Evolutionary conservation across 73 alveolate genomes (phyloP), one percentile per base, ranked within the genome.

Genomic region (Stentor roeselii): DNA sequence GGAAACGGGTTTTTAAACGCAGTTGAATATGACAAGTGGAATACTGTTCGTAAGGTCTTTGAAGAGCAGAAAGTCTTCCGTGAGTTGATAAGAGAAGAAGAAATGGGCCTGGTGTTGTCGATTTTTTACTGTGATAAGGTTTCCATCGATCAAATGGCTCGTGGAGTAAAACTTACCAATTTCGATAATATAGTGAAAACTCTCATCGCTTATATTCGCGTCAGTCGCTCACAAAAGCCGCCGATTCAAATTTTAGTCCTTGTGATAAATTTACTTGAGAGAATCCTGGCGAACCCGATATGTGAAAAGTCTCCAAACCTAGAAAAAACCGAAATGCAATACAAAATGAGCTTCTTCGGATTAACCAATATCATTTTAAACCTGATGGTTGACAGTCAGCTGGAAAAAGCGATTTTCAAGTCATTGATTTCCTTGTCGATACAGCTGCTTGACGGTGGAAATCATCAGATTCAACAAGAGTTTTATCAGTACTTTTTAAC

Each of bases 401-500:
- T 88, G 58, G 92, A 88, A 36, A 35, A 82, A 59, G 86, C 84
- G 78, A 35, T 88, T 60, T 75, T 88, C 6, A 39, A 86, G 34
- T 75, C 86, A 36, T 85, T 88, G 38, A 50, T 88, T 38, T 30
- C 60, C 76, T 88, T 88, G 60, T 35, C 78, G 3, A 59, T 75
- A 31, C 41, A 85, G 42, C 75, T 88, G 2, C 76, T 88, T 30
- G 76, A 87, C 35, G 91, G 89, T 37, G 94, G 94, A 1, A 88
- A 88, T 80, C 59, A 84, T 59, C 84, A 60, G 31, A 90, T 88
- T 4, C 75, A 88, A 38, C 86, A 86, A 59, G 83, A 89, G 35
- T 84, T 88, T 32, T 84, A 40, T 86, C 89, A 88, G 76, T 88
- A 74, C 50, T 85, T 86, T 42, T 60, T 59, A 35, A 77, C 89